phyloP scores from a whole-genome alignment of 805 yeast genomes.

The Jamesozyma lodderae region DNA sequence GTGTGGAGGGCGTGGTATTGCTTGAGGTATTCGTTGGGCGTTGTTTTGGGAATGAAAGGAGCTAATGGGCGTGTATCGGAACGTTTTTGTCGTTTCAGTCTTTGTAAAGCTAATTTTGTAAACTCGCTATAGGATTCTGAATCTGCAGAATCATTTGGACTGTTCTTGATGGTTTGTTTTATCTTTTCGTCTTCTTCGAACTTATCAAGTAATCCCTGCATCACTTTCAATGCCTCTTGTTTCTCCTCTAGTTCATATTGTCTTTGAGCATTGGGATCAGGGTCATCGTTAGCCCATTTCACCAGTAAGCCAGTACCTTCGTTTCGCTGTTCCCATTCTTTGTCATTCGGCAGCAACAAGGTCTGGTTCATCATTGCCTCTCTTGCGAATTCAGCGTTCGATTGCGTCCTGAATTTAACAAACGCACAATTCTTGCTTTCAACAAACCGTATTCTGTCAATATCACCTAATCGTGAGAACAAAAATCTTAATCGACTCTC shows the following conservation, averaged over 20 bases:
- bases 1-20: too few species aligned
- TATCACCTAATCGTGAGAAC: slow-evolving; percentile 69
- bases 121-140: too few species aligned
- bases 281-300: slow-evolving; percentile 87
- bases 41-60: too few species aligned
- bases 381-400: slow-evolving; percentile 86
- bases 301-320: slow-evolving; percentile 34
- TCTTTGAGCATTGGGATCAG: slow-evolving; percentile 45
- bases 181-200: too few species aligned
- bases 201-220: slow-evolving; percentile 5
- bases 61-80: too few species aligned
- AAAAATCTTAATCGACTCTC: slow-evolving; percentile 31
- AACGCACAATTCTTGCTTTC: slow-evolving; percentile 65
- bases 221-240: slow-evolving; percentile 16
- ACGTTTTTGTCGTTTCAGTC: too few species aligned
- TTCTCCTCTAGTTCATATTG: slow-evolving; percentile 23
- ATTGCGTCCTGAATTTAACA: slow-evolving; percentile 57
- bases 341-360: slow-evolving; percentile 34
- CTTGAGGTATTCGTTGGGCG: too few species aligned
- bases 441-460: slow-evolving; percentile 57
- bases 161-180: neutral
- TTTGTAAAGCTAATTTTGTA: too few species aligned
- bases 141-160: too few species aligned
- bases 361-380: slow-evolving; percentile 89
- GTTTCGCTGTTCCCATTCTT: slow-evolving; percentile 51